Evolutionary conservation across 352 stramenopile species (phyloP).

Genomic region (Phytophthora multivora): DNA sequence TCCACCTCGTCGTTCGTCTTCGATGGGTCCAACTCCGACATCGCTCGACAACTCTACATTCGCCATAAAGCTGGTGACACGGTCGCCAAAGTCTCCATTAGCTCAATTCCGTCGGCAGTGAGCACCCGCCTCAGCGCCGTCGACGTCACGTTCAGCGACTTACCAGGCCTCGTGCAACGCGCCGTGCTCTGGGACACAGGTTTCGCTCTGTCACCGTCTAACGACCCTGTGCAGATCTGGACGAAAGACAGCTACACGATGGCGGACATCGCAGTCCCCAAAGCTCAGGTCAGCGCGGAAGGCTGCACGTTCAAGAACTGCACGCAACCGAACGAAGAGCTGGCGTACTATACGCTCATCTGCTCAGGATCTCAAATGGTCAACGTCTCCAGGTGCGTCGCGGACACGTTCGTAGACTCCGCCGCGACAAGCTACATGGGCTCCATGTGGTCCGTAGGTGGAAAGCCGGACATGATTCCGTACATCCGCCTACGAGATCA

Average conservation of each 20-base stretch:
- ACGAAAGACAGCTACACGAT: slow-evolving; percentile 26
- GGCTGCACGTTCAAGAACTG: slow-evolving; percentile 33
- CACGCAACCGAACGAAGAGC: slow-evolving; percentile 20
- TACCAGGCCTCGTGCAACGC: slow-evolving; percentile 37
- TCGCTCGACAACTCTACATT: slow-evolving; percentile 38
- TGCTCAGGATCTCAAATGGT: slow-evolving; percentile 49
- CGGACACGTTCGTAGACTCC: slow-evolving; percentile 25
- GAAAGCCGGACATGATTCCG: slow-evolving; percentile 18
- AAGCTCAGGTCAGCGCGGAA: slow-evolving; percentile 8
- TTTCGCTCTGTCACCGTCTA: slow-evolving; percentile 24
- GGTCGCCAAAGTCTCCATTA: slow-evolving; percentile 9
- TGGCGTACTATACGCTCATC: slow-evolving; percentile 25
- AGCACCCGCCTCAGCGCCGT: slow-evolving; percentile 8
- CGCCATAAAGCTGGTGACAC: slow-evolving; percentile 24
- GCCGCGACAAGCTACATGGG: slow-evolving; percentile 15
- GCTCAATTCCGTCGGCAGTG: slow-evolving; percentile 8
- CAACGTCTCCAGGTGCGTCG: slow-evolving; percentile 35
- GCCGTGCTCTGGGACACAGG: slow-evolving; percentile 45
- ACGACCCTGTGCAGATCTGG: slow-evolving; percentile 28
- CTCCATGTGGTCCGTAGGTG: slow-evolving; percentile 36
- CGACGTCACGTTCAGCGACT: slow-evolving; percentile 13
- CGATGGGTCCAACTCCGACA: slow-evolving; percentile 41
- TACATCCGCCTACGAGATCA: slow-evolving; percentile 28
- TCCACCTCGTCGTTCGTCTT: slow-evolving; percentile 26
- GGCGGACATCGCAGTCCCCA: slow-evolving; percentile 27